A percentile compares a stretch with the other conserved stretches of the same genome.
Evolutionary conservation across 805 yeast species (phyloP).

Genomic region (Danielia reshetovae): DNA sequence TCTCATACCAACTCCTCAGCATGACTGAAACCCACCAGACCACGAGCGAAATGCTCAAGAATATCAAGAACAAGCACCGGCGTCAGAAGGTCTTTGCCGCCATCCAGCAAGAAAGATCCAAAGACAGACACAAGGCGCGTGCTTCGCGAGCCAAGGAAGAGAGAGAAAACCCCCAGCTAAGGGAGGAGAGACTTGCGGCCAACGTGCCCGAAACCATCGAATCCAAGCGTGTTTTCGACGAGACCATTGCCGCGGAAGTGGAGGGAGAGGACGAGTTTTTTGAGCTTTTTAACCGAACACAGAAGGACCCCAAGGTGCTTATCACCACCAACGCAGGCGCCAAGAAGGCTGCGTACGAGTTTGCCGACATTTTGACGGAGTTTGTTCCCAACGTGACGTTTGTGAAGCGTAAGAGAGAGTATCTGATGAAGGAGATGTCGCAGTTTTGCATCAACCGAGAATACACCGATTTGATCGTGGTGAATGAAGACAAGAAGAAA

Average conservation of each 20-base stretch:
- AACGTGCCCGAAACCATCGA: constrained; percentile 84
- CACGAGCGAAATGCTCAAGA: constrained; percentile 22
- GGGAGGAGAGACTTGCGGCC: constrained; percentile 69
- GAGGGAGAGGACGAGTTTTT: constrained; percentile 67
- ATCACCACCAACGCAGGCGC: constrained; percentile 89
- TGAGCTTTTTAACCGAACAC: constrained; percentile 15
- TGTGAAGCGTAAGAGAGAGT: constrained; percentile 82
- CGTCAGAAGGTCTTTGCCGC: constrained; percentile 76
- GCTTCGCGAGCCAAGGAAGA: constrained; percentile 87
- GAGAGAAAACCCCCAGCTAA: constrained; percentile 74
- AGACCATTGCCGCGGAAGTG: constrained; percentile 61
- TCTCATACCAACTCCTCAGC: background rate
- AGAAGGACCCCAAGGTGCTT: constrained; percentile 75
- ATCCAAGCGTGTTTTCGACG: constrained; percentile 79
- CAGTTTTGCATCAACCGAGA: constrained; percentile 76
- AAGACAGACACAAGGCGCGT: constrained; percentile 72
- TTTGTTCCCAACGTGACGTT: constrained; percentile 82
- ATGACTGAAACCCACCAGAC: constrained; percentile 5
- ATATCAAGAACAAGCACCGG: constrained; percentile 70
- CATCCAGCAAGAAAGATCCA: constrained; percentile 69
- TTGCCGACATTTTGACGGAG: constrained; percentile 82
- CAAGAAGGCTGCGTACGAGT: constrained; percentile 80
- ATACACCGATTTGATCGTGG: constrained; percentile 81
- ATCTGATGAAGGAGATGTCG: constrained; percentile 82
- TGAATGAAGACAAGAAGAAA: constrained; percentile 90